phyloP scores from a whole-genome alignment of 2,329 filamentous ascomycete genomes.

The Diplocarpon mali region DNA sequence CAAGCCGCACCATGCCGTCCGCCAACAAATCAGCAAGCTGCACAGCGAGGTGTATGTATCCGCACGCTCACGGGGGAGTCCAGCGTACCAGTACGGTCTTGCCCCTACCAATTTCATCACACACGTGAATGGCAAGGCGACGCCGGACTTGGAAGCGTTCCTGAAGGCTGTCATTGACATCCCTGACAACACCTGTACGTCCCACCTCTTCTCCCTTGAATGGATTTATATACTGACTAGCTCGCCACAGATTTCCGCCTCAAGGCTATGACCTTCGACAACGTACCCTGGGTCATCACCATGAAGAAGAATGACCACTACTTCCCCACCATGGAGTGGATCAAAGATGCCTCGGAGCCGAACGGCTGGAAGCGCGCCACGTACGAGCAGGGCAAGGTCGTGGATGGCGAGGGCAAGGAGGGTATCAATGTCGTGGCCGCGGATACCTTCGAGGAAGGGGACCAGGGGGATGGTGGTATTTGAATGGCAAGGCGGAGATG shows the following conservation, averaged over 20 bases:
- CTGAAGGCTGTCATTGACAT: constrained; percentile 75
- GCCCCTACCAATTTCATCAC: constrained; percentile 97
- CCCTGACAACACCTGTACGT: constrained; percentile 81
- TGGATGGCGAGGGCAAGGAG: constrained; percentile 40
- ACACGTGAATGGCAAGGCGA: constrained; percentile 81
- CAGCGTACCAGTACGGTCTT: constrained; percentile 80
- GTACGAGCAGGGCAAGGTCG: constrained; percentile 44
- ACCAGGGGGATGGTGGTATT: constrained; percentile 4
- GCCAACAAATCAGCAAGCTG: constrained; percentile 93
- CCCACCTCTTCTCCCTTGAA: background rate
- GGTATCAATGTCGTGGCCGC: constrained; percentile 23
- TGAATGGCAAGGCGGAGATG: background rate
- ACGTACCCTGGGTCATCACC: constrained; percentile 97
- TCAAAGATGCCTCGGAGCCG: constrained; percentile 47
- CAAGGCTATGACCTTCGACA: constrained; percentile 96
- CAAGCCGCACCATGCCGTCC: constrained; percentile 86
- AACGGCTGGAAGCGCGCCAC: constrained; percentile 54
- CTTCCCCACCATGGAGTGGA: constrained; percentile 61
- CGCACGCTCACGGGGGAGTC: constrained; percentile 70
- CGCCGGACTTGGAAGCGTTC: constrained; percentile 72
- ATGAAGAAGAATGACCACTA: constrained; percentile 99
- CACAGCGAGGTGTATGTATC: constrained; percentile 96
- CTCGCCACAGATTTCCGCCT: constrained; percentile 66
- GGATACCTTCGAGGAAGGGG: constrained; percentile 22
- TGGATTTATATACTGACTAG: constrained; percentile 2